Conservation (phyloP, 305 asterid species). For the Vinca major region DNA sequence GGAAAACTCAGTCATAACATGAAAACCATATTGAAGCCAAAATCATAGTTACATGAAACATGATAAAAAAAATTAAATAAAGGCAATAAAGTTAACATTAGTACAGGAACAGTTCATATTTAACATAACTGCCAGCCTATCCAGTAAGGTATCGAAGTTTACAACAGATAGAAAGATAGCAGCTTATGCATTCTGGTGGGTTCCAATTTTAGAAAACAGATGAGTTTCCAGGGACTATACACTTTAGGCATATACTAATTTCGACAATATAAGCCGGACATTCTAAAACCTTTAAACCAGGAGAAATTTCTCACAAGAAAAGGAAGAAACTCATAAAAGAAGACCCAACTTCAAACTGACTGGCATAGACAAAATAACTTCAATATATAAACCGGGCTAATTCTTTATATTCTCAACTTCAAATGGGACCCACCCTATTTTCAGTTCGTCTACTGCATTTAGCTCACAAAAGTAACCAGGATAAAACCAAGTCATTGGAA, state of each 20-base stretch:
- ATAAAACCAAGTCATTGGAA: neutral
- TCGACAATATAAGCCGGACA: neutral
- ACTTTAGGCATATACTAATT: neutral
- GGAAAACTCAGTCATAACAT: conserved; percentile 1
- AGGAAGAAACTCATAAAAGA: neutral
- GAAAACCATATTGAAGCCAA: neutral
- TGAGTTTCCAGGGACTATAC: neutral
- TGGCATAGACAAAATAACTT: too few species aligned
- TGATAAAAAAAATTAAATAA: neutral
- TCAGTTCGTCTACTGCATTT: neutral
- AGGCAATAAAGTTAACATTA: too few species aligned
- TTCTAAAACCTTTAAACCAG: neutral
- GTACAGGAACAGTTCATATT: too few species aligned
- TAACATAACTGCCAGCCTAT: too few species aligned
- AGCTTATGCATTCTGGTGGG: neutral
- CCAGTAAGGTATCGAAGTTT: too few species aligned
- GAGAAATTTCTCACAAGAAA: neutral
- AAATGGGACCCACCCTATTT: neutral
- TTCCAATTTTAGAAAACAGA: neutral
- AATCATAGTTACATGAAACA: neutral
- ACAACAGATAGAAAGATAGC: neutral
- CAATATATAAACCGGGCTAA: neutral
- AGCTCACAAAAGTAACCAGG: neutral
- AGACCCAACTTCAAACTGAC: too few species aligned
- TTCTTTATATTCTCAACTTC: neutral